Conservation (phyloP, 2,329 filamentous ascomycete species). For the Fusarium austroafricanum region DNA sequence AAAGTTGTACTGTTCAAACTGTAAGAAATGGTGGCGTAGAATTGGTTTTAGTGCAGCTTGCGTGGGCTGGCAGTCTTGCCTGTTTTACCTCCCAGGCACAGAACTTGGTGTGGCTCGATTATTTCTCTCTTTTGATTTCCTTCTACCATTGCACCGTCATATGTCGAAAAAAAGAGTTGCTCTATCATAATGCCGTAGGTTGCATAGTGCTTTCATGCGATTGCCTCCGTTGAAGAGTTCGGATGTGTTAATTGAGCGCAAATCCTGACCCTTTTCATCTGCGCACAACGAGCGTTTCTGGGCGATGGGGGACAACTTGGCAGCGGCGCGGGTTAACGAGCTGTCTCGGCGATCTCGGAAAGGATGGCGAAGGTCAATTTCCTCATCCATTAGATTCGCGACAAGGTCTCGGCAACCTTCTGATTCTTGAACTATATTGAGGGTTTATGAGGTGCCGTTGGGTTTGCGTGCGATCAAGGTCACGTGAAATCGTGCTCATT, state of each 20-base stretch:
- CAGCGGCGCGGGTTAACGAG: slow-evolving; percentile 4
- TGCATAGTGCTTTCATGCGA: neutral
- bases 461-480: neutral
- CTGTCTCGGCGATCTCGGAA: slow-evolving; percentile 30
- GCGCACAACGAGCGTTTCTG: slow-evolving; percentile 16
- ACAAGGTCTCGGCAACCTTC: slow-evolving; percentile 24
- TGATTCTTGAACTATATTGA: slow-evolving; percentile 5
- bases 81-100: too few species aligned
- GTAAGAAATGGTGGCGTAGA: slow-evolving; percentile 45
- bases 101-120: slow-evolving; percentile 3
- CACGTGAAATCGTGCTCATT: slow-evolving; percentile 41
- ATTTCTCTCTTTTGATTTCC: neutral
- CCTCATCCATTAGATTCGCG: slow-evolving; percentile 14
- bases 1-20: slow-evolving; percentile 17
- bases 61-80: slow-evolving; percentile 44
- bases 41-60: slow-evolving; percentile 46
- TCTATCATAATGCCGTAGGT: neutral
- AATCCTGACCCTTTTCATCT: slow-evolving; percentile 19
- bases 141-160: neutral
- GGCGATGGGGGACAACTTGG: neutral
- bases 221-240: neutral
- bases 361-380: neutral
- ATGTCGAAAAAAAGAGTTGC: neutral
- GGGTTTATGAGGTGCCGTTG: slow-evolving; percentile 15
- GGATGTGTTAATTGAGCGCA: slow-evolving; percentile 25